Evolutionary conservation across 75 land plant species (phyloP).

Genomic region (Chamaecyparis obtusa): DNA sequence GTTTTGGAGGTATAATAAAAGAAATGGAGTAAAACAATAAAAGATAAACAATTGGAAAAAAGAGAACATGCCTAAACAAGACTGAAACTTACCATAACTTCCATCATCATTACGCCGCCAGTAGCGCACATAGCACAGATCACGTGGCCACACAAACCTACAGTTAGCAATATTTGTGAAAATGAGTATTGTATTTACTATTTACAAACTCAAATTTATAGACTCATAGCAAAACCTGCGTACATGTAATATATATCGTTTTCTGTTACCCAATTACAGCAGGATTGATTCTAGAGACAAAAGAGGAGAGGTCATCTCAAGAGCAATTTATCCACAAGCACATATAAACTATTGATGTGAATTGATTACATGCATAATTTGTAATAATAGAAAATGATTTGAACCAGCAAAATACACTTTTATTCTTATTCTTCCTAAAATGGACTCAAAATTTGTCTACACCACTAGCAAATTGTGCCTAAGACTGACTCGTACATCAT

Average conservation of each 20-base stretch:
- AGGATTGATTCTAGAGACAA: background rate
- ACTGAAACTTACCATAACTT: constrained; percentile 62
- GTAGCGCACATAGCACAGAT: constrained; percentile 88
- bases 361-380: background rate
- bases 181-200: background rate
- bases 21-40: background rate
- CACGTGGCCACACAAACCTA: constrained; percentile 97
- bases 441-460: too few species aligned
- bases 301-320: background rate
- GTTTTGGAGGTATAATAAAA: background rate
- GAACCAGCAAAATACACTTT: background rate
- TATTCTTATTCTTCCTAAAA: too few species aligned
- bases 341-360: background rate
- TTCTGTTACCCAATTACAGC: background rate
- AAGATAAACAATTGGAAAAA: background rate
- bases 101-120: constrained; percentile 98
- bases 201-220: background rate
- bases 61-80: background rate
- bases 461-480: too few species aligned
- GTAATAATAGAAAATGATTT: background rate
- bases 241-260: background rate
- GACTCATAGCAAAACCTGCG: too few species aligned
- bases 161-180: background rate
- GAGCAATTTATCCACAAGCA: background rate
- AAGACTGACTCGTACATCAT: too few species aligned